phyloP scores from a whole-genome alignment of 176 grass and related monocot genomes.

The Thalia dealbata region DNA sequence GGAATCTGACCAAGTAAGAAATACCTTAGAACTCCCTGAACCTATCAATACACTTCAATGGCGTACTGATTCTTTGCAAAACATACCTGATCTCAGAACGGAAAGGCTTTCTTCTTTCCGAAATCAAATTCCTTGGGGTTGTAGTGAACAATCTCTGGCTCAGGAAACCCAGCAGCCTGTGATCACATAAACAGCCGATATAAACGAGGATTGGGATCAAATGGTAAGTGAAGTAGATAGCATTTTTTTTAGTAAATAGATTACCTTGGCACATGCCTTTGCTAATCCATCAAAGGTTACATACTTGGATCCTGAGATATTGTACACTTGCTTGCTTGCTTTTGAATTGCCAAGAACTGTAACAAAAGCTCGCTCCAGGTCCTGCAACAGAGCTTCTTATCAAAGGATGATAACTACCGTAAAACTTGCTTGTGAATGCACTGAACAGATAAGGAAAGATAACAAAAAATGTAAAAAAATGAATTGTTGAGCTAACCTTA shows the following conservation, averaged over 20 bases:
- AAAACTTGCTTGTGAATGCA: background rate
- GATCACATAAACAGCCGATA: conserved; percentile 5
- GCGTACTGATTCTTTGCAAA: background rate
- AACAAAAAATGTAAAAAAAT: too few relatives aligned
- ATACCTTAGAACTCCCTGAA: too few relatives aligned
- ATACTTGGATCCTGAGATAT: conserved; percentile 88
- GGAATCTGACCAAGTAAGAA: too few relatives aligned
- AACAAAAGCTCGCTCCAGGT: conserved; percentile 57
- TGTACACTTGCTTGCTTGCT: conserved; percentile 88
- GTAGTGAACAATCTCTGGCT: conserved; percentile 83
- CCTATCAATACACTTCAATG: background rate
- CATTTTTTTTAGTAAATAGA: background rate
- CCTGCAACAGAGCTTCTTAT: conserved; percentile 24
- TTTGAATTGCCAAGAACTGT: conserved; percentile 65
- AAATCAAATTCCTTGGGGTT: conserved; percentile 95
- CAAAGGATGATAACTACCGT: background rate
- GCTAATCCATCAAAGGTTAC: conserved; percentile 93
- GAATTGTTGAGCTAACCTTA: conserved; percentile 30
- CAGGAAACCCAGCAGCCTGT: conserved; percentile 76
- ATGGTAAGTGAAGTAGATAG: background rate
- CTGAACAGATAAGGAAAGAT: too few relatives aligned
- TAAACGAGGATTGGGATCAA: background rate
- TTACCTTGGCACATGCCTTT: conserved; percentile 88
- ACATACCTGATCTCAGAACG: conserved; percentile 84
- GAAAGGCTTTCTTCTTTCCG: conserved; percentile 93